A percentile compares a stretch with the other conserved stretches of the same genome.
Evolutionary conservation across 352 stramenopile species (phyloP).

Genomic region (Nothophytophthora sp.): DNA sequence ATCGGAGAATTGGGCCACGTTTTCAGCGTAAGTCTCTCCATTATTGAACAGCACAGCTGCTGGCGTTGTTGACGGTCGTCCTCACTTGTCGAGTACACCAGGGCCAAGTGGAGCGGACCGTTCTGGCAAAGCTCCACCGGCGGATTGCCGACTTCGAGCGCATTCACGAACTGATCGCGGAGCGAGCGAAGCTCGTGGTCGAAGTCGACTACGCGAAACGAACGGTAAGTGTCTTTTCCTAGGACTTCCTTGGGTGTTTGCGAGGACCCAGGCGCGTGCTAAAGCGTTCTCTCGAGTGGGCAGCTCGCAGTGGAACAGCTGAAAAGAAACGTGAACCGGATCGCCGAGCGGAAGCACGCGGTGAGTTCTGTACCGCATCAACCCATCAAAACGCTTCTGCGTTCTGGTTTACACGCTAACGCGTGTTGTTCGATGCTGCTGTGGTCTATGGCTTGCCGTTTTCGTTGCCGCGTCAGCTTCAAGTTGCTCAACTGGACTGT

Average conservation of each 20-base stretch:
- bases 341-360: constrained; percentile 55
- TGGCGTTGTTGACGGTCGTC: constrained; percentile 1
- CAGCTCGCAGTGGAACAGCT: constrained; percentile 58
- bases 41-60: neutral
- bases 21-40: constrained; percentile 22
- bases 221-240: constrained; percentile 27
- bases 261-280: neutral
- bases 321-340: constrained; percentile 56
- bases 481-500: constrained; percentile 33
- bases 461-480: constrained; percentile 28
- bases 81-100: constrained; percentile 4
- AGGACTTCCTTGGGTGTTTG: neutral
- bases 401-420: neutral
- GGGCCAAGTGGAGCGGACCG: constrained; percentile 37
- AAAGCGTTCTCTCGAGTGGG: neutral
- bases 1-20: constrained; percentile 22
- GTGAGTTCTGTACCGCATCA: constrained; percentile 25
- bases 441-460: too few relatives aligned
- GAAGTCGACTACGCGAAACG: constrained; percentile 77
- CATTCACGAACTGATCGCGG: constrained; percentile 40
- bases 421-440: too few relatives aligned
- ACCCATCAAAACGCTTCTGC: neutral
- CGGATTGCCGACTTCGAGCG: constrained; percentile 37
- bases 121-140: constrained; percentile 46
- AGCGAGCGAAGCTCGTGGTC: constrained; percentile 52